These are phyloP conservation scores for Boletus subparvulus DNA, from an alignment of 768 basidiomycete species.

Conservation along the genomic window DNA sequence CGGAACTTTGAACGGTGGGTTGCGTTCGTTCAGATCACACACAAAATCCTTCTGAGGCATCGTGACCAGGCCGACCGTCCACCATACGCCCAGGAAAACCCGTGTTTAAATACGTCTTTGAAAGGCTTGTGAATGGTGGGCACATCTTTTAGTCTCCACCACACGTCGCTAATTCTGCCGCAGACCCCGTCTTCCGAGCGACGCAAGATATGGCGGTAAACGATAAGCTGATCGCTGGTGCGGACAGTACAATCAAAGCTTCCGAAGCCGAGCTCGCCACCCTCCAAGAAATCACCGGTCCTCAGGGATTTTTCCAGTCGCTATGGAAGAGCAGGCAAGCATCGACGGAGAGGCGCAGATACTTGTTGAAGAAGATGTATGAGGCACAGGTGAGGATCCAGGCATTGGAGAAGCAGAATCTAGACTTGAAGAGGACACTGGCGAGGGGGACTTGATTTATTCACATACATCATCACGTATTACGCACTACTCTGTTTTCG, in stretches of 20 bases:
- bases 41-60: not conserved
- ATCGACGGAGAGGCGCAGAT: conserved; percentile 58
- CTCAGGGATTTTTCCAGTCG: conserved; percentile 42
- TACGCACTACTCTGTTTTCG: not conserved
- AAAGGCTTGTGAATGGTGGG: conserved; percentile 74
- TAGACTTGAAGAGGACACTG: conserved; percentile 59
- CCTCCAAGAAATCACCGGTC: conserved; percentile 62
- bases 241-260: conserved; percentile 62
- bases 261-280: conserved; percentile 76
- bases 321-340: conserved; percentile 49
- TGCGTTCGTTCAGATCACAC: not conserved
- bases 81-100: conserved; percentile 89
- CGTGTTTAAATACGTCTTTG: conserved; percentile 82
- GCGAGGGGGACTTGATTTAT: conserved; percentile 36
- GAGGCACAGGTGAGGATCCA: conserved; percentile 68
- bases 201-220: conserved; percentile 82
- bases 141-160: not conserved
- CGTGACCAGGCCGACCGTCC: conserved; percentile 70
- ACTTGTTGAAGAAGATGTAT: conserved; percentile 74
- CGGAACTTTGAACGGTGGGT: conserved; percentile 66
- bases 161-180: not conserved
- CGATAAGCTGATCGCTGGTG: conserved; percentile 55
- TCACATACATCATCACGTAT: not conserved
- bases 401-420: conserved; percentile 68
- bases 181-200: conserved; percentile 80